Evolutionary conservation across 805 yeast species (phyloP).

Genomic region (Kockiozyma suomiensis): DNA sequence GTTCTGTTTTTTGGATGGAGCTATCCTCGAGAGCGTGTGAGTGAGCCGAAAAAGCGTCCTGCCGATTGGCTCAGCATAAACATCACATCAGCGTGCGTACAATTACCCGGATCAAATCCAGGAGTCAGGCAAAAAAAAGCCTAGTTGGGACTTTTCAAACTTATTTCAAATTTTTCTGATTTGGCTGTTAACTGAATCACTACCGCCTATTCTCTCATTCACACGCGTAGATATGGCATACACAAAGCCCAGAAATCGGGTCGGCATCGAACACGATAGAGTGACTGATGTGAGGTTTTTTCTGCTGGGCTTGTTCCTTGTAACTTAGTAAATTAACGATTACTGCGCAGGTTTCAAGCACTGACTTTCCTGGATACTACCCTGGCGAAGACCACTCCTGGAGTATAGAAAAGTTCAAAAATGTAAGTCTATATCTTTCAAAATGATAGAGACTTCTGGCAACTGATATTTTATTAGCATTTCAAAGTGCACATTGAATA

Average conservation of each 20-base stretch:
- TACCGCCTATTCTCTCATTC: no score
- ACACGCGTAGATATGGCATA: constrained; percentile 18
- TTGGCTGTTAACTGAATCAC: no score
- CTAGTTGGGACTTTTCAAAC: background rate
- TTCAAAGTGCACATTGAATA: constrained; percentile 66
- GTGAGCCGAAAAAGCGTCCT: constrained; percentile 12
- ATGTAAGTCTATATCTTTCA: constrained; percentile 35
- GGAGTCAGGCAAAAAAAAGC: no score
- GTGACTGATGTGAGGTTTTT: constrained; percentile 65
- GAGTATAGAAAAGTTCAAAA: constrained; percentile 79
- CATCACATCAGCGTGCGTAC: background rate
- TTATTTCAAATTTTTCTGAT: constrained; percentile 2
- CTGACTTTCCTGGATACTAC: constrained; percentile 89
- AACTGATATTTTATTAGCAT: constrained; percentile 39
- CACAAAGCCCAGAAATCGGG: constrained; percentile 51
- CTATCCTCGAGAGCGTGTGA: background rate
- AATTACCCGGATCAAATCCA: constrained; percentile 7
- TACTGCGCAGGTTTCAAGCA: constrained; percentile 56
- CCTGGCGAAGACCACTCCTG: constrained; percentile 69
- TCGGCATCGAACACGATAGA: constrained; percentile 86
- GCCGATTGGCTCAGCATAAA: constrained; percentile 23
- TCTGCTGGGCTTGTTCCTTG: background rate
- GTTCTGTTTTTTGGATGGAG: background rate
- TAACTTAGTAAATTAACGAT: background rate
- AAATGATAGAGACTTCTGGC: no score